Base-by-base conservation (phyloP, 2,329 filamentous ascomycete genomes). In the Aureobasidium subglaciale region DNA sequence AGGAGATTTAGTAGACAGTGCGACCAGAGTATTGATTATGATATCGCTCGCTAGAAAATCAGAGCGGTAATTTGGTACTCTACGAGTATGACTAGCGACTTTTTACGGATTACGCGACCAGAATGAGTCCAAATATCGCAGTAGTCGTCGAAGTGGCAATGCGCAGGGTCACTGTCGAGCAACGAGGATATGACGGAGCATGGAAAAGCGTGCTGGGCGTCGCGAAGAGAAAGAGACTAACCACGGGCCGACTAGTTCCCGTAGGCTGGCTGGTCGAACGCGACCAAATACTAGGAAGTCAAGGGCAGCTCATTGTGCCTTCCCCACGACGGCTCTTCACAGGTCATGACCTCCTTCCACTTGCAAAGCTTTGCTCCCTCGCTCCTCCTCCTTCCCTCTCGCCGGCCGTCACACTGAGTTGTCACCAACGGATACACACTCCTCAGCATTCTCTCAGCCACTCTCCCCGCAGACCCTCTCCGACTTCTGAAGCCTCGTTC, bases 281-380 rank as follows among this genome's bases (percentile, higher is more conserved):
- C 30, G 43, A 35, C 30, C 30, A 48, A 25, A 48, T 34, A 29
- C 18, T 35, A 45, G 43, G 24, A 34, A n/a, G n/a, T n/a, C n/a
- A n/a, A 22, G 43, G 42, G 24, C 25, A 35, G 43, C 30, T 34
- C 43, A 24, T 48, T 16, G 29, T 48, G 43, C 30, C 29, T 34
- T 54, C 50, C 50, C 50, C 50, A 53, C 30, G 32, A 29, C 37
- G 32, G 35, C 56, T 29, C 49, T 42, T 55, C 35, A 46, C 48
- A 41, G 43, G 20, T 22, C 38, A 43, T 49, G 32, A 18, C 29
- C 32, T 46, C 37, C 27, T 41, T 54, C 41, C 18, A 25, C 18
- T 63, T 61, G 65, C 64, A 64, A 30, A 65, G 66, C 64, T 63
- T 66, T 63, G 59, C 61, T 62, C 61, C 64, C 63, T 63, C 66